Evolutionary conservation across 148 eudicot species (phyloP).

Genomic region (Bassia scoparia): DNA sequence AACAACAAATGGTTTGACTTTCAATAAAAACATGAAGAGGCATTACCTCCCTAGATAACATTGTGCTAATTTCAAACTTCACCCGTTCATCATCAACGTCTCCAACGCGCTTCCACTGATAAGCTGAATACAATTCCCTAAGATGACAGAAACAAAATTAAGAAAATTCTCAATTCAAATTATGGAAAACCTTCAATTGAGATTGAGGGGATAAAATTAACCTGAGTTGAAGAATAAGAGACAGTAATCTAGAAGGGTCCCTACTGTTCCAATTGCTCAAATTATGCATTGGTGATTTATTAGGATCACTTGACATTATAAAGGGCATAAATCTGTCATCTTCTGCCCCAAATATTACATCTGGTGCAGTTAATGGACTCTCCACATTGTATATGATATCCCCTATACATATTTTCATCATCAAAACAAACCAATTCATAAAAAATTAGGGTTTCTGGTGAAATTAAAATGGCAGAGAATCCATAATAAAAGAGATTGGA

Average conservation of each 20-base stretch:
- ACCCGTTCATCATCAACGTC: conserved; percentile 77
- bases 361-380: conserved; percentile 73
- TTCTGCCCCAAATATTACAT: conserved; percentile 74
- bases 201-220: conserved; percentile 11
- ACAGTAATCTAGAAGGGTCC: conserved; percentile 64
- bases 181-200: background rate
- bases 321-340: conserved; percentile 63
- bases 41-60: conserved; percentile 68
- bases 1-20: background rate
- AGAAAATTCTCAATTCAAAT: background rate
- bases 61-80: conserved; percentile 85
- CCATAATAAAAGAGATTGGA: background rate
- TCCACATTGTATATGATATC: conserved; percentile 67
- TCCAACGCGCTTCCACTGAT: conserved; percentile 66
- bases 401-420: conserved; percentile 43
- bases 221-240: conserved; percentile 79
- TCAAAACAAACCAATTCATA: background rate
- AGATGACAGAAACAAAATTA: background rate
- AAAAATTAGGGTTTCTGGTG: background rate
- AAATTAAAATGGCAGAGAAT: background rate
- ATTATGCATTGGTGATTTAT: conserved; percentile 36
- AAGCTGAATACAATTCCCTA: conserved; percentile 65
- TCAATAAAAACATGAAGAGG: background rate
- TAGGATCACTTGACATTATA: conserved; percentile 29
- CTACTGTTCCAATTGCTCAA: conserved; percentile 64